phyloP scores from a whole-genome alignment of 352 stramenopile species.

The Lagenidium giganteum region DNA sequence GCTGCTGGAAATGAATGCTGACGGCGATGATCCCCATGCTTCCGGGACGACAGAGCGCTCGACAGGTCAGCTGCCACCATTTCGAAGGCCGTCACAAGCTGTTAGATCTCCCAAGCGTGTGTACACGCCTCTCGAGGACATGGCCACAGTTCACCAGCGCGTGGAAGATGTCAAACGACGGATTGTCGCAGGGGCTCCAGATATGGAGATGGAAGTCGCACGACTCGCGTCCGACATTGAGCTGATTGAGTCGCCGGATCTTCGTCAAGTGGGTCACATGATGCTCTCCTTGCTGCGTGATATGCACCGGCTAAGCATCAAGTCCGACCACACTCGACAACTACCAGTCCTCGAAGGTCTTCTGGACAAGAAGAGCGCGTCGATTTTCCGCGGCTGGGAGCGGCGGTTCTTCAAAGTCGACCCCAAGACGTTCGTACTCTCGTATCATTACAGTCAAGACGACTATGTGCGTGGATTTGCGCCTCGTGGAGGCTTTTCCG shows the following conservation, averaged over 20 bases:
- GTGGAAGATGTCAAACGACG: constrained; percentile 49
- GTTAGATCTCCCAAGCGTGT: too few species aligned
- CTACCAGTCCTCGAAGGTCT: constrained; percentile 58
- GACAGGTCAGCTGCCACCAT: too few species aligned
- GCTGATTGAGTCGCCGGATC: constrained; percentile 24
- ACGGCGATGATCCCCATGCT: background rate
- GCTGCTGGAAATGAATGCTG: background rate
- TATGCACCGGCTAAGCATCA: constrained; percentile 39
- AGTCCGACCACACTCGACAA: constrained; percentile 22
- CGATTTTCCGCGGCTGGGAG: constrained; percentile 70
- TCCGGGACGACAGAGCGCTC: too few species aligned
- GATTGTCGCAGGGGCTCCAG: constrained; percentile 26
- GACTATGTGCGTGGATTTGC: constrained; percentile 60
- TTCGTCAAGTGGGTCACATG: constrained; percentile 31
- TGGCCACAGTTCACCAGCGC: constrained; percentile 39
- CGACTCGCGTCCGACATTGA: constrained; percentile 35
- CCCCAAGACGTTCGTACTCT: constrained; percentile 57
- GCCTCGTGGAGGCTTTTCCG: constrained; percentile 46
- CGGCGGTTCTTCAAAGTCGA: constrained; percentile 64
- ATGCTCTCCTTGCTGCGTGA: constrained; percentile 58
- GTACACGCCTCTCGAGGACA: constrained; percentile 29
- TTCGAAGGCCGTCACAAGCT: too few species aligned
- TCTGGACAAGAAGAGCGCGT: constrained; percentile 73
- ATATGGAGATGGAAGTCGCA: constrained; percentile 35
- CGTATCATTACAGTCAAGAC: constrained; percentile 65